Evolutionary conservation across 306 rosid genomes (phyloP), one percentile per base, ranked within the genome.

Genomic region (Prunus persica): DNA sequence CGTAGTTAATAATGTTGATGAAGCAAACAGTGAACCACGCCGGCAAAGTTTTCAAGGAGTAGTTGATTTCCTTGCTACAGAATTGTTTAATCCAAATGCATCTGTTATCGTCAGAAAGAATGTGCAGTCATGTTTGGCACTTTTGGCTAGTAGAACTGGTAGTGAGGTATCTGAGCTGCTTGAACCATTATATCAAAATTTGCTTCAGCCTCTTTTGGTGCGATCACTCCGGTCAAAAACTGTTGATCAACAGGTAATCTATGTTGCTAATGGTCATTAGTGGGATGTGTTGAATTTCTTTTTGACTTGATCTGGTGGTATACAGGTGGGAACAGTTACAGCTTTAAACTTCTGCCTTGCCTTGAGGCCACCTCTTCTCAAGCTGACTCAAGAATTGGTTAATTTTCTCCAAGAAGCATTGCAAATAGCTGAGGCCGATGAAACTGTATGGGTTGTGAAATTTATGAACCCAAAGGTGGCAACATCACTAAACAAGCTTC

Each of bases 121-220:
- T 78, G 97, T 96, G 65, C 99, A 96, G 83, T 89, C 96, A 25
- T 96, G 99, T 83, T 83, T 96, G 89, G 92, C 93, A 73, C 91
- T 96, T 76, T 84, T 96, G 84, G 99, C 99, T 69, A 92, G 93
- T 81, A 89, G 98, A 86, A 96, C 99, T 72, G 99, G 99, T 81
- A 92, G 99, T 69, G 99, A 96, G 91, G 98, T 96, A 81, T 92
- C 99, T 73, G 99, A 96, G 83, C 87, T 96, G 84, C 92, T 96
- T 47, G 99, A 96, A 82, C 91, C 89, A 69, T 67, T 87, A 82
- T 87, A 96, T 87, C 98, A 88, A 51, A 91, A 91, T 79, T 79
- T 91, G 79, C 95, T 96, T 84, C 99, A 92, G 90, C 99, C 92
- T 87, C 97, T 92, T 74, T 80, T 96, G 79, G 63, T 88, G 81